Base-by-base conservation (phyloP, 345 rosid genomes). In the Pistacia atlantica region DNA sequence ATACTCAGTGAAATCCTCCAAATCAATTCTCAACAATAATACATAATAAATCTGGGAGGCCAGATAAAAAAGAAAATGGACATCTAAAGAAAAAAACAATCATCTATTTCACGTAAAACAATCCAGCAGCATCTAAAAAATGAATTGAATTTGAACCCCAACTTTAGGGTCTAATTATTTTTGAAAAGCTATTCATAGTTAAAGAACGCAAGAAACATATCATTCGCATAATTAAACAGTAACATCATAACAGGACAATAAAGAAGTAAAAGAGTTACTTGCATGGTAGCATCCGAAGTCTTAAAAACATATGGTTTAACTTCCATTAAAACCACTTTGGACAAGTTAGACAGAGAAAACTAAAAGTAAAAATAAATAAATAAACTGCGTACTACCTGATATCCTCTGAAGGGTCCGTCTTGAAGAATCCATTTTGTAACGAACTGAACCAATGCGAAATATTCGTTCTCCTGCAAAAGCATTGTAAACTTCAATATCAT, bases 361-460 rank as follows among this genome's bases (percentile, higher is more conserved):
- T 22, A 58, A 65, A 58, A 28, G 11, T 22, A 42, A 62, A 28
- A 25, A 25, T 25, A 63, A 42, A 4, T 4, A 73, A 61, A 25
- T 74, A 11, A 78, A 77, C 59, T 59, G 20, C 46, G 71, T 72
- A 81, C 55, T 75, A 90, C 93, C 95, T 82, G 95, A 86, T 77
- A 89, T 86, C 85, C 98, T 92, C 79, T 90, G 97, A 79, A 96
- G 97, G 28, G 99, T 91, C 79, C 90, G 87, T 85, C 92, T 87
- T 59, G 98, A 92, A 82, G 98, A 71, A 84, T 92, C 99, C 98
- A 93, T 93, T 85, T 84, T 93, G 87, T 95, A 92, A 80, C 90
- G 90, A 62, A 88, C 82, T 51, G 89, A 86, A 81, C 98, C 98
- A 85, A 95, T 67, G 70, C 97, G 91, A 85, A 92, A 96, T 80